Evolutionary conservation across 2,329 filamentous ascomycete genomes (phyloP).

Genomic region (Neocucurbitaria cava): DNA sequence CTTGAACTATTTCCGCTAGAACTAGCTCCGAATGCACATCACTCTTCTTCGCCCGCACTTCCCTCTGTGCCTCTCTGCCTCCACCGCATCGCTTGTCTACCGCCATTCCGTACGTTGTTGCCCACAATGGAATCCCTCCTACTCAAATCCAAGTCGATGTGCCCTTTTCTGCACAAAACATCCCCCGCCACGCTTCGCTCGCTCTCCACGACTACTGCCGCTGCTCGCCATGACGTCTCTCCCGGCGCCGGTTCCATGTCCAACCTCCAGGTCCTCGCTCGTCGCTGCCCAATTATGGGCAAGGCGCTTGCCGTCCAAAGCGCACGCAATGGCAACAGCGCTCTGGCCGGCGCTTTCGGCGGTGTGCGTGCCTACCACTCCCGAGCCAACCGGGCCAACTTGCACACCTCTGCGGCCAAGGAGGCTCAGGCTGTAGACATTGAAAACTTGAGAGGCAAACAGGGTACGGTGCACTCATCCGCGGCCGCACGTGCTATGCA

Average conservation of each 20-base stretch:
- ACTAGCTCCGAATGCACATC: no score
- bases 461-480: conserved; percentile 53
- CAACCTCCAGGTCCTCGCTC: conserved; percentile 91
- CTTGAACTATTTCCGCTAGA: conserved; percentile 10
- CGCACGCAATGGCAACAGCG: conserved; percentile 56
- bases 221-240: conserved; percentile 69
- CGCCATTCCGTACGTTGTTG: background rate
- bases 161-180: conserved; percentile 95
- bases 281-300: conserved; percentile 98
- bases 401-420: conserved; percentile 81
- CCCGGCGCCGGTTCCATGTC: conserved; percentile 93
- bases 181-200: conserved; percentile 90
- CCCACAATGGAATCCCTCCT: conserved; percentile 85
- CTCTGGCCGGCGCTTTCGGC: conserved; percentile 58
- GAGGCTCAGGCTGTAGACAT: conserved; percentile 80
- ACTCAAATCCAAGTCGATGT: conserved; percentile 95
- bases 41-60: conserved; percentile 3
- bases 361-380: conserved; percentile 58
- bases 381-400: conserved; percentile 68
- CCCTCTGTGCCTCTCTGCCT: background rate
- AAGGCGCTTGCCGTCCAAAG: conserved; percentile 91
- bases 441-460: conserved; percentile 41
- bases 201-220: conserved; percentile 76
- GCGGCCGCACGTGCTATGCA: conserved; percentile 8
- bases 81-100: background rate